Percentiles rank a stretch among this genome's conserved stretches.
Evolutionary conservation across 805 yeast genomes (phyloP).

Genomic region (Monosporozyma servazzii): DNA sequence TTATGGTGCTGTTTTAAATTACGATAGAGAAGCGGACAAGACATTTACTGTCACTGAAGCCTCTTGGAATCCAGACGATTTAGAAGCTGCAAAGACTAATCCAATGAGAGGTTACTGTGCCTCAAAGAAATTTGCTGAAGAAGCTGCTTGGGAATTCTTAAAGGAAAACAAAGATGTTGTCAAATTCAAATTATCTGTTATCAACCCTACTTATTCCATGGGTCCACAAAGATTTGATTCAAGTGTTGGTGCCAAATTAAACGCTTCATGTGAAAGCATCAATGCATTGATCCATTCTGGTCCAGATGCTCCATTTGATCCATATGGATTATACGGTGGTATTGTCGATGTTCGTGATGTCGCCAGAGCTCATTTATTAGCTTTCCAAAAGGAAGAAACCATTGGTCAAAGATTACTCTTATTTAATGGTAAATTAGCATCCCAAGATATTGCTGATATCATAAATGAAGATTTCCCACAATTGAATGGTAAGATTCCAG

Average conservation of each 20-base stretch:
- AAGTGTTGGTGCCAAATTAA: conserved; percentile 32
- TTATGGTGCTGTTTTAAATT: conserved; percentile 37
- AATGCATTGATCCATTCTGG: conserved; percentile 22
- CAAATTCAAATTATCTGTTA: conserved; percentile 37
- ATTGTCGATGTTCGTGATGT: conserved; percentile 55
- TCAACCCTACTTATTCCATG: conserved; percentile 49
- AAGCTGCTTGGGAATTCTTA: conserved; percentile 48
- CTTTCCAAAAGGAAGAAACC: conserved; percentile 34
- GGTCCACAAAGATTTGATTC: conserved; percentile 52
- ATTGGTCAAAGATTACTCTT: conserved; percentile 31
- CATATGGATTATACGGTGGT: conserved; percentile 9
- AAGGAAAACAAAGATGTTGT: conserved; percentile 26
- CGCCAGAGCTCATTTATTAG: conserved; percentile 47
- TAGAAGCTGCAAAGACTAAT: conserved; percentile 35
- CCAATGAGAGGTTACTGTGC: conserved; percentile 43
- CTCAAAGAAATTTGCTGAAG: conserved; percentile 55
- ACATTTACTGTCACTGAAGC: conserved; percentile 35
- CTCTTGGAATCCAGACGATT: conserved; percentile 46
- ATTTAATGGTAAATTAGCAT: conserved; percentile 18
- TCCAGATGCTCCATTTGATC: conserved; percentile 11
- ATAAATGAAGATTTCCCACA: conserved; percentile 35
- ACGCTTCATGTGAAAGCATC: conserved; percentile 36
- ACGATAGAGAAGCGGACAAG: conserved; percentile 30
- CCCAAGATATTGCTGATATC: conserved; percentile 23
- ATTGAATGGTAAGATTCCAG: conserved; percentile 38